Percentiles rank a stretch among this genome's conserved stretches.
These are phyloP conservation scores for Fusarium protoensiforme DNA, from an alignment of 2,329 filamentous ascomycete species.

Conservation along the genomic window DNA sequence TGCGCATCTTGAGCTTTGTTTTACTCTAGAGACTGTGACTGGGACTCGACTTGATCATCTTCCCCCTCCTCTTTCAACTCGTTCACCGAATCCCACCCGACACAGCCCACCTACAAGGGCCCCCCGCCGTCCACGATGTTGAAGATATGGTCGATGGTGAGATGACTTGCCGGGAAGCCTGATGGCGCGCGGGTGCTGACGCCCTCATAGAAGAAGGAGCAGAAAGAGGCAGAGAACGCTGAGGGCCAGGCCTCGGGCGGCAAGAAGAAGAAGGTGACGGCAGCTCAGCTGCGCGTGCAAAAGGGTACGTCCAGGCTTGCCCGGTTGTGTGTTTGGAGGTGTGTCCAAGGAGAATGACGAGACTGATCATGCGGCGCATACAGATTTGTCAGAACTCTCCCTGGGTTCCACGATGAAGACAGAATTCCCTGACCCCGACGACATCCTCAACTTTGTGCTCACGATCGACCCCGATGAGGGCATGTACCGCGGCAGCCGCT, in stretches of 20 bases:
- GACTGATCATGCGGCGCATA: constrained; percentile 11
- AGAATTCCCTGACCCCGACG: constrained; percentile 83
- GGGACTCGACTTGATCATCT: background rate
- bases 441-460: constrained; percentile 86
- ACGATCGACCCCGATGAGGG: constrained; percentile 87
- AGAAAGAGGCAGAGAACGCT: constrained; percentile 92
- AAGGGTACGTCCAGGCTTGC: constrained; percentile 73
- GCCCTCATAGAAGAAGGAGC: constrained; percentile 84
- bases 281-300: constrained; percentile 93
- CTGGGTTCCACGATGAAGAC: constrained; percentile 84
- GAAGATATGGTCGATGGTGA: constrained; percentile 99
- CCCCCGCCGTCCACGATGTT: constrained; percentile 74
- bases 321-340: background rate
- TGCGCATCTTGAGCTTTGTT: background rate
- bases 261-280: constrained; percentile 99
- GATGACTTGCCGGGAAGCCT: background rate
- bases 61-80: background rate
- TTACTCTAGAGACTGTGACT: background rate
- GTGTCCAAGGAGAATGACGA: background rate
- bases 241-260: constrained; percentile 74
- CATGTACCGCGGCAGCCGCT: constrained; percentile 87
- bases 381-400: constrained; percentile 84
- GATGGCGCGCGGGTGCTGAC: constrained; percentile 24
- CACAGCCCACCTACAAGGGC: constrained; percentile 37
- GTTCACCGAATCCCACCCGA: constrained; percentile 16